A percentile compares a stretch with the other conserved stretches of the same genome.
Conservation (phyloP, 805 yeast genomes). For the Wickerhamomyces rabaulensis region DNA sequence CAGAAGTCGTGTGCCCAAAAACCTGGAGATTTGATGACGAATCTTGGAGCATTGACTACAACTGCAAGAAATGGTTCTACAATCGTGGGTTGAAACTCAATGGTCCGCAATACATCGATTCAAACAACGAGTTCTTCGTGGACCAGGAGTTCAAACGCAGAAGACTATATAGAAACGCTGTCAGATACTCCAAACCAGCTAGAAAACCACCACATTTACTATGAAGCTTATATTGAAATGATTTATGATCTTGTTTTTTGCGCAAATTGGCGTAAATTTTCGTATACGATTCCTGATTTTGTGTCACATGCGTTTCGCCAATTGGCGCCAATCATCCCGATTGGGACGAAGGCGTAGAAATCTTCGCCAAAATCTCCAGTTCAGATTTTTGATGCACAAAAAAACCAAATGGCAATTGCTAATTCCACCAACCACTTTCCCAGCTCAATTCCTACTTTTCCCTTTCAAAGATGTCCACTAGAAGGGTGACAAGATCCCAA, state of each 20-base stretch:
- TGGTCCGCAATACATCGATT: slow-evolving; percentile 24
- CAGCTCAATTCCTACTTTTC: background rate
- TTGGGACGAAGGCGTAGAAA: background rate
- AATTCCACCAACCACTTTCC: background rate
- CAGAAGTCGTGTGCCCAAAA: slow-evolving; percentile 58
- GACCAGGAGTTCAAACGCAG: slow-evolving; percentile 52
- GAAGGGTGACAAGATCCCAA: background rate
- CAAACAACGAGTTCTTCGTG: slow-evolving; percentile 44
- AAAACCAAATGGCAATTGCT: background rate
- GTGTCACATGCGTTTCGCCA: background rate
- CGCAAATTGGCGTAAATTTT: no score
- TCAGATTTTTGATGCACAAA: no score
- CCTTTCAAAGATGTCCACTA: background rate
- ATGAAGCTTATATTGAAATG: no score
- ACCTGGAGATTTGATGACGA: slow-evolving; percentile 70
- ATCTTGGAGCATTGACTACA: slow-evolving; percentile 60
- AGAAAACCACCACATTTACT: slow-evolving; percentile 24
- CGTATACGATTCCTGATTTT: no score
- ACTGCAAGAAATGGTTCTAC: slow-evolving; percentile 46
- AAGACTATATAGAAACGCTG: slow-evolving; percentile 48
- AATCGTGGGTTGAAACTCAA: slow-evolving; percentile 34
- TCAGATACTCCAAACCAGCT: slow-evolving; percentile 39
- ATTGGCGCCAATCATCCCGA: background rate
- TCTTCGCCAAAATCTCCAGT: no score
- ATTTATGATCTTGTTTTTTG: background rate